Conservation (phyloP, 805 yeast species). For the Phaffomyces antillensis region DNA sequence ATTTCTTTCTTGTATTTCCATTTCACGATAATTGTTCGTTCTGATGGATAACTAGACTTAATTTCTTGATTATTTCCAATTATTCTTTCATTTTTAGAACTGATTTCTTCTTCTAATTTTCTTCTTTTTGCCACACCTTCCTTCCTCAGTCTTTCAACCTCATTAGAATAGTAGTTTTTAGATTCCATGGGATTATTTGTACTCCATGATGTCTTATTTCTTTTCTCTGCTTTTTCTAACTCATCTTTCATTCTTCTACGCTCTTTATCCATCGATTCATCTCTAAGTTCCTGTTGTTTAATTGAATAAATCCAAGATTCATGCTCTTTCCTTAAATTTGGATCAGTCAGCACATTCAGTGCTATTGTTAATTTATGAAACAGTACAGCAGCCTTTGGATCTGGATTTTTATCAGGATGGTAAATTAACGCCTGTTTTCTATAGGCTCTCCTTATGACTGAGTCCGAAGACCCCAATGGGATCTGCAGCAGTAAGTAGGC, state of each 20-base stretch:
- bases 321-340: conserved; percentile 73
- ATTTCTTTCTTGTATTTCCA: conserved; percentile 21
- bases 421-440: conserved; percentile 69
- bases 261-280: conserved; percentile 10
- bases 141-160: conserved; percentile 18
- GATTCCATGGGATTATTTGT: conserved; percentile 8
- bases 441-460: conserved; percentile 69
- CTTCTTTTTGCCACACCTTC: conserved; percentile 19
- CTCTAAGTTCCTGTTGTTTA: conserved; percentile 5
- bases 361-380: conserved; percentile 84
- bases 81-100: conserved; percentile 4
- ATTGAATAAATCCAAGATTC: conserved; percentile 35
- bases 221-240: conserved; percentile 17
- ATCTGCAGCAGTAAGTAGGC: conserved; percentile 64
- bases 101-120: conserved; percentile 10
- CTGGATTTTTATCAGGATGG: conserved; percentile 78
- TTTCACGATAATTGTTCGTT: conserved; percentile 13
- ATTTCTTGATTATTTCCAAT: not conserved
- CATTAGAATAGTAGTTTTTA: conserved; percentile 6
- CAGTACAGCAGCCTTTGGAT: conserved; percentile 84
- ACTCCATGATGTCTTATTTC: conserved; percentile 9
- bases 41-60: not conserved
- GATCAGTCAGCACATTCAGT: conserved; percentile 73
- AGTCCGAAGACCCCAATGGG: conserved; percentile 49
- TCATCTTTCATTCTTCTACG: conserved; percentile 19